Evolutionary conservation across 495 filamentous ascomycete species (phyloP), one percentile per base, ranked within the genome.

Genomic region (Aspergillus wentii): DNA sequence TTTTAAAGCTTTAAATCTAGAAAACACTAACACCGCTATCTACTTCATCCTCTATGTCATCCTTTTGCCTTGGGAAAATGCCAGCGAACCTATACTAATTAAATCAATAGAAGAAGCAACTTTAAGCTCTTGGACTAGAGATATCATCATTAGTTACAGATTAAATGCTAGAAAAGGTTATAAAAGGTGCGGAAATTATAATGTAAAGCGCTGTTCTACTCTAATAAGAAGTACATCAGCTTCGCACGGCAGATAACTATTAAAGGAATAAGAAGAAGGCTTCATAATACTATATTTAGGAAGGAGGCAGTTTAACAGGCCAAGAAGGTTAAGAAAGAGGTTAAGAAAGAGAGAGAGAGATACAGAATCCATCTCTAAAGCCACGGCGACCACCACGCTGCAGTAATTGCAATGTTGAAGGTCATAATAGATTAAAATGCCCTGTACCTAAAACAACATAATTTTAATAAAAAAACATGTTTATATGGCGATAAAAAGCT

Each of bases 1-100:
- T 7, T 48, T 48, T 27, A 51, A 58, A 36, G 26, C 10, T 29
- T 5, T n/a, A 29, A 4, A 29, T 29, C 26, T 13, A 29, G 14
- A 13, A 6, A 13, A 29, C 26, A 5, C 26, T 13, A 29, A 29
- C 10, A 29, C 26, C 26, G 14, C 26, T 13, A 6, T 29, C 26
- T 5, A 29, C 26, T n/a, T 29, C 26, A 4, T 13, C 11, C 10
- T n/a, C 10, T 13, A 25, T 11, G 6, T 11, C 5, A 25, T 29
- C 26, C 26, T 29, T 29, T 29, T 9, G 26, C 4, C 10, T n/a
- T 6, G 26, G 26, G 11, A 29, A 29, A n/a, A 29, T 13, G 14
- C 26, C 26, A 5, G 10, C 10, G 10, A 29, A 29, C 14, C 4
- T 29, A 5, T n/a, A 29, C 14, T 13, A 29, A 29, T 13, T 29